phyloP scores from a whole-genome alignment of 345 rosid genomes.

The Citrus australasica region DNA sequence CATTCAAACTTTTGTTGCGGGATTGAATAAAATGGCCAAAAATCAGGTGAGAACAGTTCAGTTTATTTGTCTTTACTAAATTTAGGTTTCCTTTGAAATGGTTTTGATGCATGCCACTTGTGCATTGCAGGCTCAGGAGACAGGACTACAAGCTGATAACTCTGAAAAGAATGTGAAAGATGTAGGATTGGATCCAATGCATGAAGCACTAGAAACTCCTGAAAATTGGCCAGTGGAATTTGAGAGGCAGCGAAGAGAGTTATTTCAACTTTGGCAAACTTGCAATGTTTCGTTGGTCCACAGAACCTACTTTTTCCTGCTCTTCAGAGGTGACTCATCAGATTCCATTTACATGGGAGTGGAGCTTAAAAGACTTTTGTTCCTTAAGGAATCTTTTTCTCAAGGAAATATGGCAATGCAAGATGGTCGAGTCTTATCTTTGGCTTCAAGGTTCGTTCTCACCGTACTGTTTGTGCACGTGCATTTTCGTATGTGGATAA shows the following conservation, averaged over 20 bases:
- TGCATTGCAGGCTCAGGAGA: constrained; percentile 27
- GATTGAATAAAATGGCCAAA: constrained; percentile 75
- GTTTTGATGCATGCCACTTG: neutral
- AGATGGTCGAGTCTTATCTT: constrained; percentile 55
- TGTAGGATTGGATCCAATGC: constrained; percentile 59
- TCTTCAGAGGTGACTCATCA: constrained; percentile 83
- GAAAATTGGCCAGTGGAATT: constrained; percentile 64
- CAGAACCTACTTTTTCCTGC: constrained; percentile 92
- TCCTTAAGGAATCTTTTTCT: constrained; percentile 76
- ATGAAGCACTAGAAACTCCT: constrained; percentile 34
- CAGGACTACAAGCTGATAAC: constrained; percentile 22
- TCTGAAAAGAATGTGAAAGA: constrained; percentile 48
- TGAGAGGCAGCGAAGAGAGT: constrained; percentile 55
- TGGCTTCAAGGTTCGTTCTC: constrained; percentile 62
- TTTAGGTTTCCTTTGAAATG: constrained; percentile 12
- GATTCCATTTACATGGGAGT: constrained; percentile 95
- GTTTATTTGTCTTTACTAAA: neutral
- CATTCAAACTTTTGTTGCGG: constrained; percentile 72
- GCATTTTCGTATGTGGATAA: neutral
- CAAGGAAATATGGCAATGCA: constrained; percentile 51
- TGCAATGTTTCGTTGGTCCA: constrained; percentile 84
- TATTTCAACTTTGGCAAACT: constrained; percentile 81
- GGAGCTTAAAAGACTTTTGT: constrained; percentile 82
- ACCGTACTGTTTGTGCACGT: constrained; percentile 5
- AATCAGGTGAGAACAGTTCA: constrained; percentile 30